phyloP scores from a whole-genome alignment of 192 early-diverging fungal species.

The Coemansia sp. region DNA sequence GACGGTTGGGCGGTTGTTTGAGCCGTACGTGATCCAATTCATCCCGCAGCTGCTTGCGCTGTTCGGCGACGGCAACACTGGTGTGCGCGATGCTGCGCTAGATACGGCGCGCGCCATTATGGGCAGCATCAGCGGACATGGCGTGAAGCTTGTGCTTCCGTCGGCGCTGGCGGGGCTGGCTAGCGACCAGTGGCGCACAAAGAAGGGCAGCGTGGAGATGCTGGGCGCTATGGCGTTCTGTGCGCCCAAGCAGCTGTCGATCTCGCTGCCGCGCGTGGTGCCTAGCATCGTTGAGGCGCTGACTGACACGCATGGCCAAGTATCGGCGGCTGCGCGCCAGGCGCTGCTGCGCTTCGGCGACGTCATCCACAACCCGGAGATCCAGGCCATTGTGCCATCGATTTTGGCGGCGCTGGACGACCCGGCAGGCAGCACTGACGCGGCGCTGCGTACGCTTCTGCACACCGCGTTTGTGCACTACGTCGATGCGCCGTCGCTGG shows the following conservation, averaged over 20 bases:
- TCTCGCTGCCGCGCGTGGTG: conserved; percentile 86
- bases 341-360: conserved; percentile 87
- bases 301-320: conserved; percentile 89
- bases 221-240: conserved; percentile 93
- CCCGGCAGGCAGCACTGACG: conserved; percentile 81
- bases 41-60: conserved; percentile 82
- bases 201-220: conserved; percentile 93
- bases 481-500: conserved; percentile 94
- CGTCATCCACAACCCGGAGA: conserved; percentile 98
- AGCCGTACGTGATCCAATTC: conserved; percentile 95
- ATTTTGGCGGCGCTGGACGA: conserved; percentile 84
- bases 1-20: conserved; percentile 87
- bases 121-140: conserved; percentile 91
- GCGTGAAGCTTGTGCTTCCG: conserved; percentile 95
- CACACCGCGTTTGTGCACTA: conserved; percentile 98
- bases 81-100: conserved; percentile 87
- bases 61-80: conserved; percentile 79
- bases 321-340: conserved; percentile 80
- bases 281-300: conserved; percentile 90
- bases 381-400: conserved; percentile 85
- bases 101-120: conserved; percentile 92
- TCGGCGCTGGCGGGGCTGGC: conserved; percentile 82
- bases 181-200: conserved; percentile 94
- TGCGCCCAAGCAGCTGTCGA: conserved; percentile 91
- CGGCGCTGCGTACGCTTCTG: conserved; percentile 80